Base-by-base conservation (phyloP, 2,329 filamentous ascomycete species). In the Pseudogymnoascus sp. region DNA sequence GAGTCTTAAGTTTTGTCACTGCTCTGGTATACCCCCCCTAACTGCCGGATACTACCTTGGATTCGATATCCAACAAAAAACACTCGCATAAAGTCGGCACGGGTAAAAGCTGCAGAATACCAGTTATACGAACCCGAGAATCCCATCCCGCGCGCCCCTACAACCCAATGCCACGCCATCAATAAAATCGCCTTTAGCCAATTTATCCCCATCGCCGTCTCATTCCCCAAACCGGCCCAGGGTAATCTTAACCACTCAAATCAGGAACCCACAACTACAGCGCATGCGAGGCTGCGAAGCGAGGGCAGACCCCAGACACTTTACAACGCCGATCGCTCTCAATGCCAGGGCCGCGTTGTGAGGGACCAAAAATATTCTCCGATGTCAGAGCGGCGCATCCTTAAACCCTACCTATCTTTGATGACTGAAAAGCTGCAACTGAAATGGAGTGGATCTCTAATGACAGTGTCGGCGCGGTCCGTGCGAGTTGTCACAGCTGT, bases 211-310 rank as follows among this genome's bases (percentile, higher is more conserved):
- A n/a, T 54, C 47, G n/a, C 4, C 25, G n/a, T 18, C 28, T n/a
- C n/a, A 54, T 18, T 7, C 28, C 25, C 47, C 18, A 32, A 54
- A 54, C 8, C 22, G 25, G n/a, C 1, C n/a, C 25, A 32, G n/a
- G 28, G 47, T n/a, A 54, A 54, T 54, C 47, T 54, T 54, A 54
- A 18, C 43, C 28, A 32, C n/a, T 25, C 18, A 54, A 54, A 54
- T 54, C 43, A 32, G 9, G 25, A 54, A 54, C 22, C 22, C 6
- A 32, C 25, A 32, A 54, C 32, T 32, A 18, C 47, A 18, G n/a
- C 47, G n/a, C 28, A 54, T n/a, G 47, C 25, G 47, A 54, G 25
- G 22, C 22, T n/a, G 22, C 22, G 22, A 32, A 11, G 8, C 28
- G 2, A 18, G 47, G 25, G 4, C 25, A 30, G 14, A 7, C 14